Evolutionary conservation across 768 basidiomycete genomes (phyloP), one percentile per base, ranked within the genome.

Genomic region (Boletus vinaceobasis): DNA sequence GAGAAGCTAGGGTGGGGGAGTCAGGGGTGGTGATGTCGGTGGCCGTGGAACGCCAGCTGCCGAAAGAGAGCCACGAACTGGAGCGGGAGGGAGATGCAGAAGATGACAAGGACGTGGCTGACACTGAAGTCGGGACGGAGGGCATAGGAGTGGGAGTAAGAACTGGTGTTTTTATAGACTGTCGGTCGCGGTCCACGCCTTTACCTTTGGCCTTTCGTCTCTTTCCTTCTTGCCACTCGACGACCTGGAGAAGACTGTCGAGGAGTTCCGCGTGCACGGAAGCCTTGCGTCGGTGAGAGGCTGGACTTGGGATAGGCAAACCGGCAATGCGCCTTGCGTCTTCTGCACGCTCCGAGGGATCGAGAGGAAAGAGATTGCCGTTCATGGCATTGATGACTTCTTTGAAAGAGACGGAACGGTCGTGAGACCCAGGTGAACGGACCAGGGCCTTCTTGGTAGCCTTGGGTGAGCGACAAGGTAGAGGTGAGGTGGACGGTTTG

Each of bases 311-410:
- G 33, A 71, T 56, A 29, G 59, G 57, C 46, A 71, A 5, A 23
- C 68, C 70, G 4, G 66, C 56, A 36, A 68, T 58, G 44, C 67
- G 65, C 40, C 63, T 58, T 29, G 73, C 65, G 29, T 73, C 71
- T 13, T 68, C 66, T 35, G 54, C 71, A 49, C 62, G 73, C 61
- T 60, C 71, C 48, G 58, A 65, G 35, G 64, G 52, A 31, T 79
- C 74, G 5, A 65, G 56, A 2, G 78, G 81, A 60, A 86, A 86
- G 19, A 86, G 72, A 5, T 76, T 73, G 5, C 85, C 85, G 39
- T 79, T 74, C 81, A 86, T 85, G 64, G 79, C 77, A 43, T 65
- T 65, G 42, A 83, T 68, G 47, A 86, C 84, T 35, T 83, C 81
- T 46, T 75, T 74, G 66, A 86, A 86, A 1, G 80, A 67, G 11